Conservation (phyloP, 1,139 yeast genomes). For the Blastobotrys illinoisensis region DNA sequence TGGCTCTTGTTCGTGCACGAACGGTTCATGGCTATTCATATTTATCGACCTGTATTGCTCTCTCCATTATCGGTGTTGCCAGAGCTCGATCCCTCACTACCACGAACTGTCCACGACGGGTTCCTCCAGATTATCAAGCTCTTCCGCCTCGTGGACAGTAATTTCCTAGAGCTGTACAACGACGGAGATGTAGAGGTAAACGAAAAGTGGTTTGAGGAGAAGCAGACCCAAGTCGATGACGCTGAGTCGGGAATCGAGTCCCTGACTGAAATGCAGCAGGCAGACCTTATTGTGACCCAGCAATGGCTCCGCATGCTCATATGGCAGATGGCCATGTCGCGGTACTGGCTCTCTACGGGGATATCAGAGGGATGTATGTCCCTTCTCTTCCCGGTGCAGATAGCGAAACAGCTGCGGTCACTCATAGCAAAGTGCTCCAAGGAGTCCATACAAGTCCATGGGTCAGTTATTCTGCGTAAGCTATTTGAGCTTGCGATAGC, state of each 20-base stretch:
- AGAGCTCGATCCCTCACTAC: slow-evolving; percentile 12
- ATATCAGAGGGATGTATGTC: slow-evolving; percentile 15
- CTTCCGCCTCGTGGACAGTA: slow-evolving; percentile 18
- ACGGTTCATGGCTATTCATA: slow-evolving; percentile 20
- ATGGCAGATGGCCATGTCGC: slow-evolving; percentile 23
- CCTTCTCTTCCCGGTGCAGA: slow-evolving; percentile 18
- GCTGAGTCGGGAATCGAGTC: slow-evolving; percentile 12
- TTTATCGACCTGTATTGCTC: slow-evolving; percentile 14
- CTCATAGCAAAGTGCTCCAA: slow-evolving; percentile 13
- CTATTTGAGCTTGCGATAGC: slow-evolving; percentile 18
- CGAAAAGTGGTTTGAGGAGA: slow-evolving; percentile 17
- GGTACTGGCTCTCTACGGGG: slow-evolving; percentile 12
- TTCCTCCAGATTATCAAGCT: slow-evolving; percentile 18
- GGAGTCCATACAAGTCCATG: slow-evolving; percentile 17
- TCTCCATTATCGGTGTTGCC: slow-evolving; percentile 14
- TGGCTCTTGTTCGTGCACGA: slow-evolving; percentile 22
- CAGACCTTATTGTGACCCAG: slow-evolving; percentile 19
- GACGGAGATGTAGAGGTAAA: slow-evolving; percentile 4
- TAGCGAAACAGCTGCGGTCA: slow-evolving; percentile 15
- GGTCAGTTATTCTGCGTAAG: slow-evolving; percentile 16
- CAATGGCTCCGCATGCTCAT: slow-evolving; percentile 21
- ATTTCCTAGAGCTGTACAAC: slow-evolving; percentile 17
- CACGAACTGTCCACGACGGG: slow-evolving; percentile 15
- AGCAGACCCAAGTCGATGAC: slow-evolving; percentile 13
- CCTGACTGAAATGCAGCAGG: slow-evolving; percentile 19